These are phyloP conservation scores for Coriaria nepalensis DNA, from an alignment of 306 rosid species.

Conservation along the genomic window DNA sequence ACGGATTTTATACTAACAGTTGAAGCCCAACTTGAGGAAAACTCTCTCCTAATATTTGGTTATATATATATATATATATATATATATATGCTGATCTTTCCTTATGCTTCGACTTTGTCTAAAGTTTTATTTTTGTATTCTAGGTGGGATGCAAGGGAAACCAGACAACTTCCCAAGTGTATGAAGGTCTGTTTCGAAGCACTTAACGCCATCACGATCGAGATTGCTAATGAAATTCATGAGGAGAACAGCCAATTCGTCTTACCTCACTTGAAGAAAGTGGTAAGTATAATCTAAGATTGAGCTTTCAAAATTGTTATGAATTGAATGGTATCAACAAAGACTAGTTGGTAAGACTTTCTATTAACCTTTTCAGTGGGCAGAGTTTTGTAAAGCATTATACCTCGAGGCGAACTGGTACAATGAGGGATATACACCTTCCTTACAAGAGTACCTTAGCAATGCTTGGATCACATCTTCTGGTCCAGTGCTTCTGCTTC, in stretches of 20 bases:
- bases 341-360: too few species aligned
- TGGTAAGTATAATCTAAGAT: conserved; percentile 15
- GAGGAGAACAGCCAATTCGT: conserved; percentile 19
- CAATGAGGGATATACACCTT: conserved; percentile 25
- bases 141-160: conserved; percentile 44
- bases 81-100: too few species aligned
- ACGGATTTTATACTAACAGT: too few species aligned
- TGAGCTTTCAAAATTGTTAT: not conserved
- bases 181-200: conserved; percentile 42
- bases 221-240: conserved; percentile 39
- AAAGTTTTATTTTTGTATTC: not conserved
- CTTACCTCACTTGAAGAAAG: conserved; percentile 25
- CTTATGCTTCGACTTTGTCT: not conserved
- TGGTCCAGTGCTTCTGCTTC: conserved; percentile 27
- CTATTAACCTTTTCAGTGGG: conserved; percentile 23
- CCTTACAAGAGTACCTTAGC: conserved; percentile 38
- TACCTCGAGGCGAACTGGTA: conserved; percentile 54
- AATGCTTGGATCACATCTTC: conserved; percentile 56
- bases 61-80: too few species aligned
- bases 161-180: conserved; percentile 29
- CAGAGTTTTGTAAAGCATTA: conserved; percentile 40
- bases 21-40: too few species aligned
- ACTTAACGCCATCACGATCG: conserved; percentile 26
- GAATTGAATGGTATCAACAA: too few species aligned
- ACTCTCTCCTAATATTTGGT: too few species aligned